phyloP scores from a whole-genome alignment of 495 filamentous ascomycete genomes.

The Massariosphaeria phaeospora region DNA sequence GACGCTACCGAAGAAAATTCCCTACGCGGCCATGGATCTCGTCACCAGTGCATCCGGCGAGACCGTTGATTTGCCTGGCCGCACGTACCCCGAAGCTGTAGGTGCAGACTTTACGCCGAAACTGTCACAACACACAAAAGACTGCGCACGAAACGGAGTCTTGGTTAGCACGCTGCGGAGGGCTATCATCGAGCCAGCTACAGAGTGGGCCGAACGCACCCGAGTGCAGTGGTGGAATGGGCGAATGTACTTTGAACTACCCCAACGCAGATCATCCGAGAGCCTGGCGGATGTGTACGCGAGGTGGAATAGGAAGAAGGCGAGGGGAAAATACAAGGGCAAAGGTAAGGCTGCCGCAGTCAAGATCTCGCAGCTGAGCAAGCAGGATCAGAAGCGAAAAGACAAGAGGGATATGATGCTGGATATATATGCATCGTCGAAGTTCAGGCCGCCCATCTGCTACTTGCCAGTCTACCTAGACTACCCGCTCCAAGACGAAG shows the following conservation, averaged over 20 bases:
- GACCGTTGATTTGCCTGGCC: constrained; percentile 18
- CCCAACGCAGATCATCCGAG: not conserved
- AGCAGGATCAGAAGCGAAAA: not conserved
- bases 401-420: constrained; percentile 15
- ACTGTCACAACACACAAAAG: not conserved
- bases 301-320: constrained; percentile 4
- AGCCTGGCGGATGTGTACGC: not conserved
- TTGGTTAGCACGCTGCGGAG: constrained; percentile 9
- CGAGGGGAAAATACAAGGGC: not conserved
- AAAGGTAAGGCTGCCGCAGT: not conserved
- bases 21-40: constrained; percentile 19
- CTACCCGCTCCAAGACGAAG: not conserved
- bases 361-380: not conserved
- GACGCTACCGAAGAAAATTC: constrained; percentile 6
- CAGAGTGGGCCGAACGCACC: constrained; percentile 15
- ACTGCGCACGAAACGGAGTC: constrained; percentile 11
- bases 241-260: constrained; percentile 11
- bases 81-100: not conserved
- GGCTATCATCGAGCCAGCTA: constrained; percentile 10
- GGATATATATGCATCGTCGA: constrained; percentile 5
- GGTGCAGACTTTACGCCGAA: constrained; percentile 16
- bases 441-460: constrained; percentile 17
- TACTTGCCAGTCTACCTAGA: constrained; percentile 19
- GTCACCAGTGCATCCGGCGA: constrained; percentile 15
- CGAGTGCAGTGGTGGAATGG: constrained; percentile 15